phyloP scores from a whole-genome alignment of 768 basidiomycete species.

The Boletales sp. region DNA sequence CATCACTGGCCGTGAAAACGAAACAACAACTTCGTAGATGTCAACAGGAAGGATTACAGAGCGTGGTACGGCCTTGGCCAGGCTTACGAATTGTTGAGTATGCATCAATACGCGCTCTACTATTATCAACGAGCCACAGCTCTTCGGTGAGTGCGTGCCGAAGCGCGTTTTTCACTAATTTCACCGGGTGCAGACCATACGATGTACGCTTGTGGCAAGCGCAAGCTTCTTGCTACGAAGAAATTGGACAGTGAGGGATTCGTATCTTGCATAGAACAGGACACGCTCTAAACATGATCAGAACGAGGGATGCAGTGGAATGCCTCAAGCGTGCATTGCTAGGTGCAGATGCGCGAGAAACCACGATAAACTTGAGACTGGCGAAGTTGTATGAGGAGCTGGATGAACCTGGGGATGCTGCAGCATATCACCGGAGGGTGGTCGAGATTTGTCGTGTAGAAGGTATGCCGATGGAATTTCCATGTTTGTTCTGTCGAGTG shows the following conservation, averaged over 20 bases:
- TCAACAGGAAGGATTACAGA: constrained; percentile 94
- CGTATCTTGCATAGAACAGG: neutral
- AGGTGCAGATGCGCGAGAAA: constrained; percentile 75
- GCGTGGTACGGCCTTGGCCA: constrained; percentile 99
- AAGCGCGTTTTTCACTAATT: neutral
- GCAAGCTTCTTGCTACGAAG: constrained; percentile 90
- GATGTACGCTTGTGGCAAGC: constrained; percentile 97
- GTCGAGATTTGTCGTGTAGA: constrained; percentile 59
- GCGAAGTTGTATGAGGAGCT: constrained; percentile 68
- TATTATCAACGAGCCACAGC: constrained; percentile 97
- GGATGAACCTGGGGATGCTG: constrained; percentile 65
- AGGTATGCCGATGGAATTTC: constrained; percentile 33
- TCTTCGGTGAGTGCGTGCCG: constrained; percentile 53
- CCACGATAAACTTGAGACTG: constrained; percentile 65
- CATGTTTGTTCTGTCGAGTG: neutral
- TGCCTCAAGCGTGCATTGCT: constrained; percentile 88
- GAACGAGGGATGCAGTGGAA: constrained; percentile 85
- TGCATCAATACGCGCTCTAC: constrained; percentile 94
- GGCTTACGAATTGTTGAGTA: constrained; percentile 93
- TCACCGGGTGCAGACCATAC: constrained; percentile 62
- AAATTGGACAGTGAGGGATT: constrained; percentile 68
- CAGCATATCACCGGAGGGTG: constrained; percentile 77
- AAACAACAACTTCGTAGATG: constrained; percentile 51
- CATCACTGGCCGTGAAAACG: neutral
- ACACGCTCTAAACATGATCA: constrained; percentile 28